Base-by-base conservation (phyloP, 1,284 basidiomycete genomes). In the Schizopora paradoxa region DNA sequence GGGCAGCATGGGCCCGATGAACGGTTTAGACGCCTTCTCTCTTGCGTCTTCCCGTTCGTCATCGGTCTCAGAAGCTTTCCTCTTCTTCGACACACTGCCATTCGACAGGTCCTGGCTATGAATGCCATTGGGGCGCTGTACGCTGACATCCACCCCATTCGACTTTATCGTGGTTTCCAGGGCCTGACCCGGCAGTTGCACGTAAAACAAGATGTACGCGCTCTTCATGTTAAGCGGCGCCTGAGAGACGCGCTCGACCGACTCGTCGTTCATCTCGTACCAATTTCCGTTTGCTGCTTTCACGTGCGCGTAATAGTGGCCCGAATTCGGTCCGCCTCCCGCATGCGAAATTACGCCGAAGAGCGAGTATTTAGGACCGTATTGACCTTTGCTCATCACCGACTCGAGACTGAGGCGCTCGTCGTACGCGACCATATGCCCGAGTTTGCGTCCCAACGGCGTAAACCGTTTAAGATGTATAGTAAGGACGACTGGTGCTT, bases 401-500 rank as follows among this genome's bases (percentile, higher is more conserved):
- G 81, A 77, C 29, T 82, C 74, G 36, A 99, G 70, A 26, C 82
- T 75, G n/a, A 99, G 64, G 4, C 66, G 72, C 43, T 93, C 86
- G 14, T 85, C 82, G 61, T 94, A 99, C 10, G 77, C 70, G 53
- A 99, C 73, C 29, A 71, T 68, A 42, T 88, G 82, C 2, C 76
- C 78, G 37, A 96, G 82, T 68, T 98, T 98, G 49, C 84, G 76
- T 16, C 95, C 95, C 41, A 88, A 72, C 0, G 90, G 87, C 7
- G 88, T 87, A 65, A 99, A 99, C 14, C 96, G 82, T 68, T 99
- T 99, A 32, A 99, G 70, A 60, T 99, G 96, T n/a, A 99, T 74
- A 0, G 94, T 97, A 27, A 99, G 75, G n/a, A 94, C 84, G 16
- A 79, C 67, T 0, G 96, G 96, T 1, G 93, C 88, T 47, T 91